Evolutionary conservation across 345 rosid genomes (phyloP).

Genomic region (Citrus sp.): DNA sequence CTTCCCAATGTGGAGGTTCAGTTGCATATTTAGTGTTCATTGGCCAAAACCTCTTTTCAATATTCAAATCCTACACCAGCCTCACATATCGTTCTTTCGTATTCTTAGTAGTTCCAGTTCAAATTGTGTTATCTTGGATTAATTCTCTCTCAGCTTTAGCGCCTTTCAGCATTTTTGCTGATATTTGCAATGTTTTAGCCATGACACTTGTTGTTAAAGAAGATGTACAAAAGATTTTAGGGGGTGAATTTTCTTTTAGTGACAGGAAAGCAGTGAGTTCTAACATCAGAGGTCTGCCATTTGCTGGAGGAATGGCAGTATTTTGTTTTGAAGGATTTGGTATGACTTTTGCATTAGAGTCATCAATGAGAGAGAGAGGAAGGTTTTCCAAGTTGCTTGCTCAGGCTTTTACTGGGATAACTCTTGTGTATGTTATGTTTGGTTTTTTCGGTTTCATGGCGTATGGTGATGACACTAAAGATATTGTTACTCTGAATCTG

Average conservation of each 20-base stretch:
- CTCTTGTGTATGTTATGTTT: constrained; percentile 57
- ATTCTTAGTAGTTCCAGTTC: constrained; percentile 68
- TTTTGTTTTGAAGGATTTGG: constrained; percentile 95
- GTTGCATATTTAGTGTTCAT: constrained; percentile 87
- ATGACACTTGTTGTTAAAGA: constrained; percentile 75
- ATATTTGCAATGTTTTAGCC: constrained; percentile 69
- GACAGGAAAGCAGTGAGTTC: constrained; percentile 66
- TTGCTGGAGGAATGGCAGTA: constrained; percentile 90
- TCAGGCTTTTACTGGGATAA: constrained; percentile 60
- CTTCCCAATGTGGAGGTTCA: constrained; percentile 86
- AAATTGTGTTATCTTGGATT: constrained; percentile 75
- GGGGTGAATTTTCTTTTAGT: constrained; percentile 63
- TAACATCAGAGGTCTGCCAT: constrained; percentile 65
- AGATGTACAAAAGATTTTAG: constrained; percentile 47
- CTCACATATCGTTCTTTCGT: constrained; percentile 43
- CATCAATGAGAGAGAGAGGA: constrained; percentile 70
- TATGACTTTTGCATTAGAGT: constrained; percentile 81
- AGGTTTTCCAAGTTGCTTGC: constrained; percentile 60
- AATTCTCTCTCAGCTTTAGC: constrained; percentile 68
- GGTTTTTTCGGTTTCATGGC: constrained; percentile 91
- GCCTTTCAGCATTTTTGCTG: constrained; percentile 82
- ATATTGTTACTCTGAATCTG: constrained; percentile 79
- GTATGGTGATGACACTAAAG: constrained; percentile 74
- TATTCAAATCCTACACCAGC: constrained; percentile 36
- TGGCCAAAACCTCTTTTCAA: constrained; percentile 71